Evolutionary conservation across 805 yeast species (phyloP).

Genomic region (Candida odintsovae): DNA sequence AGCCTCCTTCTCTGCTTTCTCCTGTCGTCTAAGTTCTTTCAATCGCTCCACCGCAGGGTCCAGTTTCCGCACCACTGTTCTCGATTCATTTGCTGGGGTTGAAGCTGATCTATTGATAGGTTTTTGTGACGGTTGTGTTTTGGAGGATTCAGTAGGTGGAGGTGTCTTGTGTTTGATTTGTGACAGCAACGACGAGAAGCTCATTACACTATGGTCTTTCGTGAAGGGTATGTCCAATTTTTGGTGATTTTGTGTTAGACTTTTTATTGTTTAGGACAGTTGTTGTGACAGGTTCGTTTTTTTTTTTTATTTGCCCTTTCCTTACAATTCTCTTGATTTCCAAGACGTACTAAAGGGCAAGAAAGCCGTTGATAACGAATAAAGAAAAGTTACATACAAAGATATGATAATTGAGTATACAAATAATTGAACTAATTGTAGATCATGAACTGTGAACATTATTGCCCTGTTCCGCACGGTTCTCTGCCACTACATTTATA

Average conservation of each 20-base stretch:
- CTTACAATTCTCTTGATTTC: neutral
- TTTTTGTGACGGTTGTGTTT: neutral
- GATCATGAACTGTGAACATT: too few species aligned
- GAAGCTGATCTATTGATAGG: neutral
- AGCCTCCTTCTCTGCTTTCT: conserved; percentile 36
- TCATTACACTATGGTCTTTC: conserved; percentile 6
- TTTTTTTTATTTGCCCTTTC: neutral
- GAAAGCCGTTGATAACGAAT: neutral
- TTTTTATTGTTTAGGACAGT: neutral
- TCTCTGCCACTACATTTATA: neutral
- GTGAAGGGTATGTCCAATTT: neutral
- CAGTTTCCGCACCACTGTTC: conserved; percentile 24
- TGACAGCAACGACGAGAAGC: conserved; percentile 15
- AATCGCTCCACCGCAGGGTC: conserved; percentile 71
- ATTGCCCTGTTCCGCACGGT: too few species aligned
- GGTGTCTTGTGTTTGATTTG: conserved; percentile 15
- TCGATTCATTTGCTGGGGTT: neutral
- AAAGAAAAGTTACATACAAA: too few species aligned
- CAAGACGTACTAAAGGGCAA: neutral
- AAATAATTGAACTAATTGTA: too few species aligned
- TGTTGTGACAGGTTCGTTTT: neutral
- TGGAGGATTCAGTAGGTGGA: neutral
- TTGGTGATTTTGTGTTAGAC: neutral
- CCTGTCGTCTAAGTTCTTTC: conserved; percentile 59
- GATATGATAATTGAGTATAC: too few species aligned